Evolutionary conservation across 305 asterid genomes (phyloP), one percentile per base, ranked within the genome.

Genomic region (Fraxinus floribunda): DNA sequence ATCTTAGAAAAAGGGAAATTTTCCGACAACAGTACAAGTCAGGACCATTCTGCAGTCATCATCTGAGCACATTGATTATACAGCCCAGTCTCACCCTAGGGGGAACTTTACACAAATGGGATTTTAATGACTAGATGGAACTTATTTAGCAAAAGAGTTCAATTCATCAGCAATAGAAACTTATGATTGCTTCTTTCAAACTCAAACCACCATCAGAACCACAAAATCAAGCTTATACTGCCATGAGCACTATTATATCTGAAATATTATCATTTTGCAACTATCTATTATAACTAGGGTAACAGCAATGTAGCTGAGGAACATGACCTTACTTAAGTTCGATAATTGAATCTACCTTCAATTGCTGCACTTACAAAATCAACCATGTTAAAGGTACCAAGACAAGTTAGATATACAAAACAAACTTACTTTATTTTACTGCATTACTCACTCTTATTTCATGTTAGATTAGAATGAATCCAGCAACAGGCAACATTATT

Each of bases 361-460:
- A 68, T 29, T 68, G 75, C 75, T 68, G 75, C 75, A 68, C 32
- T 34, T 26, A 68, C 8, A 29, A 68, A 68, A 68, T 68, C 75
- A 68, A 29, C 38, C 75, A 0, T 29, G 38, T 68, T 68, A 68
- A 13, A 26, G 22, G 75, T 9, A 30, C 36, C 29, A 68, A 68
- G 38, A 26, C 39, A 26, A 11, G 75, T 30, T 68, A 29, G 38
- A 64, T 64, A 9, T 22, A 57, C 68, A 57, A 64, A 9, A 64
- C 1, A 24, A 64, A 30, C n/a, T 9, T 3, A 24, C 32, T 64
- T 24, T 24, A 64, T 64, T 64, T 64, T 20, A 64, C 35, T 64
- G 34, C 73, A 64, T 64, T 64, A 64, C 34, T 22, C 72, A 24
- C n/a, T 24, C 35, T 64, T 24, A 22, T 24, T 24, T 64, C 73